Conservation (phyloP, 495 filamentous ascomycete genomes). For the Staphylotrichum tortipilum region DNA sequence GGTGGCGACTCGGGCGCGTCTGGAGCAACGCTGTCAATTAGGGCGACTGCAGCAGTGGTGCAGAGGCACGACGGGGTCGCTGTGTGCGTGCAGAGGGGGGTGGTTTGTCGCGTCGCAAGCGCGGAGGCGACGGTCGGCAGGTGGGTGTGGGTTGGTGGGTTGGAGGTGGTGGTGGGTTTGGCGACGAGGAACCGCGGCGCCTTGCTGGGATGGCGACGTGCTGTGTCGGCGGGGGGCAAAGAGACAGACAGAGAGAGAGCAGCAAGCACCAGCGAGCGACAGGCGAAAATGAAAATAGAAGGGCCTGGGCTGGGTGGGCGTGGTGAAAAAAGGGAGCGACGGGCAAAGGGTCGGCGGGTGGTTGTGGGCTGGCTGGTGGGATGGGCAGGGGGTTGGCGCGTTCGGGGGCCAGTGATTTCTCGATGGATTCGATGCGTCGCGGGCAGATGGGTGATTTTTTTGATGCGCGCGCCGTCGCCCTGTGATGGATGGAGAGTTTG, state of each 20-base stretch:
- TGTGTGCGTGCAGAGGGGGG: constrained; percentile 9
- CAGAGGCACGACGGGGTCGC: constrained; percentile 2
- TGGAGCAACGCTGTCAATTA: constrained; percentile 4
- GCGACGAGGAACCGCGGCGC: constrained; percentile 17
- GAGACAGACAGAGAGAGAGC: too few relatives aligned
- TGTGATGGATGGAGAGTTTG: constrained; percentile 46
- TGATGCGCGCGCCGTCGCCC: constrained; percentile 42
- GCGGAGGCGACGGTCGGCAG: too few relatives aligned
- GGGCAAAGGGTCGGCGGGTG: constrained; percentile 17
- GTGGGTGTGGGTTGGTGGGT: too few relatives aligned
- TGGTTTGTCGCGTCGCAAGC: constrained; percentile 25
- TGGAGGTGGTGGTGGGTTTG: constrained; percentile 11
- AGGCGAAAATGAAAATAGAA: constrained; percentile 18
- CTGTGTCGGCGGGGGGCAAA: constrained; percentile 12
- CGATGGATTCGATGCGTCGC: constrained; percentile 44
- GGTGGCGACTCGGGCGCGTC: constrained; percentile 26
- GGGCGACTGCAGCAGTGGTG: constrained; percentile 5
- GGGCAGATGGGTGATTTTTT: constrained; percentile 48
- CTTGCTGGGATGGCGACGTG: constrained; percentile 11
- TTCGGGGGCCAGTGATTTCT: constrained; percentile 32
- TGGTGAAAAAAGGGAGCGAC: constrained; percentile 25
- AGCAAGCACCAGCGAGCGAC: too few relatives aligned
- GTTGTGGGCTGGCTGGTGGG: constrained; percentile 18
- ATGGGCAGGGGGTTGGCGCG: constrained; percentile 34
- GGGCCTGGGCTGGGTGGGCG: constrained; percentile 20